Evolutionary conservation across 2,329 filamentous ascomycete species (phyloP), one percentile per base, ranked within the genome.

Genomic region (Eutypa lata): DNA sequence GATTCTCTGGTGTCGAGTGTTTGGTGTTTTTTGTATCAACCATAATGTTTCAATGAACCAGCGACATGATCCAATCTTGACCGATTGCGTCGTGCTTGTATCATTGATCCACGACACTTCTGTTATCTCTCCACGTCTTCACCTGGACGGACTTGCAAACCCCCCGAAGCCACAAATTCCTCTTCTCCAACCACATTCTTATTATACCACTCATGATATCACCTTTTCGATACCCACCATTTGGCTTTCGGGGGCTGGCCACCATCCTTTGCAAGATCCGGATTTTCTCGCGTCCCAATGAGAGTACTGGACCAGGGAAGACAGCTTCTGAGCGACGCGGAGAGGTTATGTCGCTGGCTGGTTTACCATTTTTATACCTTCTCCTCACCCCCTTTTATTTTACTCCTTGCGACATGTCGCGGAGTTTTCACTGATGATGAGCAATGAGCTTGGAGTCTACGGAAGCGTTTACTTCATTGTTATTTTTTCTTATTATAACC

Each of bases 1-100:
- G n/a, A 63, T 61, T 53, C 51, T 50, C 52, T 59, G 58, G 59
- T 61, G 60, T 61, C 56, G 63, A 66, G 63, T 53, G 60, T 62
- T 67, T 68, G 63, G 61, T 60, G 61, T 53, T 51, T 52, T 56
- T 54, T 57, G 48, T 49, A 59, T 58, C 49, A 51, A 60, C 56
- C 49, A 61, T 68, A 67, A 68, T 65, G 65, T 66, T 61, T 67
- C 64, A 64, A 63, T 65, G 46, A 61, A 61, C 61, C 61, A 57
- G 61, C 60, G 65, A 58, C 51, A 51, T 53, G 38, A 52, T 24
- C n/a, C 48, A 47, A 22, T 48, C 22, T 49, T 47, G 19, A 48
- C 47, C 18, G 43, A 49, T 50, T 37, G 22, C 47, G 47, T 47
- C 26, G 22, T 21, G 40, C 26, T 31, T 31, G 5, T 10, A n/a